Percentiles rank a stretch among this genome's conserved stretches.
These are phyloP conservation scores for Gossypium aridum DNA, from an alignment of 441 rosid genomes.

Conservation along the genomic window DNA sequence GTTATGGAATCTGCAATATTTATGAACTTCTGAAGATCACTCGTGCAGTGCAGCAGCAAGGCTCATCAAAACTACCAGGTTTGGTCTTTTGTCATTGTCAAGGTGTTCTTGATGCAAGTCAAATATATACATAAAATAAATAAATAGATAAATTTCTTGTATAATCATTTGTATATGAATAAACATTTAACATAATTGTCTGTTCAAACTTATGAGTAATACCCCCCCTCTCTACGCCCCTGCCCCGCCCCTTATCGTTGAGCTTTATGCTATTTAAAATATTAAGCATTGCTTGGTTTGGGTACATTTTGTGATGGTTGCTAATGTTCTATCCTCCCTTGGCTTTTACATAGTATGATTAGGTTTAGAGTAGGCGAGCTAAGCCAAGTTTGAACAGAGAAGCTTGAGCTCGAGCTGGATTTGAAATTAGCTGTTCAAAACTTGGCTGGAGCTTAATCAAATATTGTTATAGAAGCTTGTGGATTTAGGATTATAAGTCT, in stretches of 20 bases:
- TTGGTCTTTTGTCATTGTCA: background rate
- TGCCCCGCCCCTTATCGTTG: background rate
- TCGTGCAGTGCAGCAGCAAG: background rate
- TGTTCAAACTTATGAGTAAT: no score
- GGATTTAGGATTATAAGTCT: no score
- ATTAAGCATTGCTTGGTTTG: slow-evolving; percentile 1
- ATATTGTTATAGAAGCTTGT: no score
- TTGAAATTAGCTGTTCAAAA: no score
- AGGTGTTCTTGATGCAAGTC: background rate
- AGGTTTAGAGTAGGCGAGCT: no score
- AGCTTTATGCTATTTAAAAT: background rate
- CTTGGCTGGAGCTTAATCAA: no score
- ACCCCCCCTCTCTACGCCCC: no score
- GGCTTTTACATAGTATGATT: no score
- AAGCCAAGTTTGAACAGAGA: no score
- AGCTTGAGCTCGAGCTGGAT: no score
- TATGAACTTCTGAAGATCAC: background rate
- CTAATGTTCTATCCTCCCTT: background rate
- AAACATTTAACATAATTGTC: background rate
- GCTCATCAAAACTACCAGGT: background rate
- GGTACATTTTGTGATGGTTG: background rate
- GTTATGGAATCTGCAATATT: background rate
- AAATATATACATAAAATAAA: background rate
- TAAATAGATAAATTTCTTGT: background rate
- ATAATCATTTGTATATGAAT: background rate